Evolutionary conservation across 2,329 filamentous ascomycete genomes (phyloP), one percentile per base, ranked within the genome.

Genomic region (Ophiostoma australiae): DNA sequence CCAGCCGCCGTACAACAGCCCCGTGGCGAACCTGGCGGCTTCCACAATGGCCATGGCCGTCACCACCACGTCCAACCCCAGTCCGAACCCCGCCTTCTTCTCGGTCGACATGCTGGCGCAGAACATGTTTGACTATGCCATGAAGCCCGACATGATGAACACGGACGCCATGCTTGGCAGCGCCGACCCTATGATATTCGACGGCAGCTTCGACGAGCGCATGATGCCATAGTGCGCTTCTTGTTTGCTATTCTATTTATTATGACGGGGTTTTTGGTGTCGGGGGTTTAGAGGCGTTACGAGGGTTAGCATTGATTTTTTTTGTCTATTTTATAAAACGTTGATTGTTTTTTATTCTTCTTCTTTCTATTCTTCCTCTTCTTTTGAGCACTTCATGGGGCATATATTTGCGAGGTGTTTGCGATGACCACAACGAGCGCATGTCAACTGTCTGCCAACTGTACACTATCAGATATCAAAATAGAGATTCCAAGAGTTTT

Each of bases 121-220:
- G 72, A 82, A 83, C 3, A 77, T 86, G 3, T 77, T 86, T 37
- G 85, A 86, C 73, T 82, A 82, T 52, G 84, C 82, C 35, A 84
- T 87, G 74, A 87, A 87, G 79, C 85, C 85, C 15, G 84, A 86
- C 71, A 81, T 85, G 65, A 79, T 87, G 74, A 78, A 82, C 61
- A 84, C 85, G 69, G 84, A 86, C 65, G 83, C 84, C 8, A 87
- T 87, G 85, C 80, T 87, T 76, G 84, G 85, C 23, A 82, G 86
- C 76, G 83, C 82, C 23, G 86, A 88, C 73, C 85, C 86, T 0
- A 87, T 87, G 85, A 86, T 88, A 71, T 87, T 84, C 75, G 80
- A 82, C 3, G 83, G 84, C 65, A 86, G 83, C 75, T 84, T 85
- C 71, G 80, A 79, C 71, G 83, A 84, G 63, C 63, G 33, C 7